A percentile compares a stretch with the other conserved stretches of the same genome.
phyloP scores from a whole-genome alignment of 2,329 filamentous ascomycete species.

The Fusarium gaditjirri region DNA sequence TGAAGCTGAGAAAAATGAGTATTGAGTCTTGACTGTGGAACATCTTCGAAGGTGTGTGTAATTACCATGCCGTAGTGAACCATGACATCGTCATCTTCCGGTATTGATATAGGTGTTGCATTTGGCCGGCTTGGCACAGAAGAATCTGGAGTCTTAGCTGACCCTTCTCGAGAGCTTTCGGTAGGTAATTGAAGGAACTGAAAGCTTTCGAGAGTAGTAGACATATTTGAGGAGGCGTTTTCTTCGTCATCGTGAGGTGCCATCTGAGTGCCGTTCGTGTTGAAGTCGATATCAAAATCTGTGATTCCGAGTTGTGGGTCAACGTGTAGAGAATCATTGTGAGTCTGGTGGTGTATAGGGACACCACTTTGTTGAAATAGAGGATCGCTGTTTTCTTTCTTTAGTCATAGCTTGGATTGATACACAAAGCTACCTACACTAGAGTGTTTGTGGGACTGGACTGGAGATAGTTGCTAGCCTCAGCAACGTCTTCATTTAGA shows the following conservation, averaged over 20 bases:
- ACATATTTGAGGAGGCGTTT: rapidly evolving
- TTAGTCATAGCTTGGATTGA: background rate
- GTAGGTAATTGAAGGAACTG: background rate
- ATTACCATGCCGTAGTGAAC: conserved; percentile 15
- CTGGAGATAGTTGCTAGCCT: background rate
- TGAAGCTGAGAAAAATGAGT: background rate
- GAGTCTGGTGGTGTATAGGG: background rate
- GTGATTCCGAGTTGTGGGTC: background rate
- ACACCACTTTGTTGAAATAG: background rate
- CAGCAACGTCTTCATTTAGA: background rate
- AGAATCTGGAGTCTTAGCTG: background rate
- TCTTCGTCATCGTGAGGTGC: background rate
- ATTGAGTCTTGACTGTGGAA: rapidly evolving
- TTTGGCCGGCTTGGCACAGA: background rate
- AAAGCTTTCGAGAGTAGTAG: rapidly evolving
- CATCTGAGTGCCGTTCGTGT: background rate
- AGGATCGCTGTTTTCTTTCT: background rate
- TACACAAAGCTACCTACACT: background rate
- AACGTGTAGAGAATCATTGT: background rate
- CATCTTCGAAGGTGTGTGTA: rapidly evolving
- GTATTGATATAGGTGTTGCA: background rate
- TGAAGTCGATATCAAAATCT: background rate
- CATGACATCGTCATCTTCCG: rapidly evolving
- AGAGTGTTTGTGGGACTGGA: background rate
- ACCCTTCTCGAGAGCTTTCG: background rate